These are phyloP conservation scores for Aristolochia fimbriata DNA, from an alignment of 164 flowering plant genomes.

Conservation along the genomic window DNA sequence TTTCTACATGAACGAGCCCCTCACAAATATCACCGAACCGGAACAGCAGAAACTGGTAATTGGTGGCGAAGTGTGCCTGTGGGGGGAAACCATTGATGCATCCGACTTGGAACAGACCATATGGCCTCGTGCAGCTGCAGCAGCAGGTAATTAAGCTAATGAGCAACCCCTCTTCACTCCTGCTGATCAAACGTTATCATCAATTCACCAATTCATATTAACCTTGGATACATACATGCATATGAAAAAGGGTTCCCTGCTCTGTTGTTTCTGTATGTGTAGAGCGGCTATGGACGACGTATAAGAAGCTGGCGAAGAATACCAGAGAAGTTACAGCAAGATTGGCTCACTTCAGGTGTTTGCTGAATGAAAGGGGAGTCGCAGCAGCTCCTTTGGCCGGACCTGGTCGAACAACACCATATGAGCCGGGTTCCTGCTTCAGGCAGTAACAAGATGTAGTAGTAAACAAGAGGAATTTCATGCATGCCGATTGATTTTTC, in stretches of 20 bases:
- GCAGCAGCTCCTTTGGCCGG: conserved; percentile 70
- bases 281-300: conserved; percentile 79
- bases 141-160: conserved; percentile 51
- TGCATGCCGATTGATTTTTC: too few relatives aligned
- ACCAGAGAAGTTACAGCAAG: conserved; percentile 42
- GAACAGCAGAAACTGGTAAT: conserved; percentile 50
- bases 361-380: conserved; percentile 78
- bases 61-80: conserved; percentile 89
- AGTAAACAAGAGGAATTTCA: background rate
- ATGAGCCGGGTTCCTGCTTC: conserved; percentile 66
- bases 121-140: conserved; percentile 98
- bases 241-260: too few relatives aligned
- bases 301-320: conserved; percentile 49
- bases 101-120: conserved; percentile 80
- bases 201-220: too few relatives aligned
- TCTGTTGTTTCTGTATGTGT: background rate
- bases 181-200: too few relatives aligned
- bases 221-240: too few relatives aligned
- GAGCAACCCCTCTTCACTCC: background rate
- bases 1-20: conserved; percentile 68
- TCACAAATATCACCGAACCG: conserved; percentile 46
- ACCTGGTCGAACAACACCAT: conserved; percentile 49
- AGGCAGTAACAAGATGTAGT: conserved; percentile 22
- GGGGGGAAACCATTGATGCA: conserved; percentile 73
- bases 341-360: conserved; percentile 66